Evolutionary conservation across 73 alveolate genomes (phyloP).

Genomic region (Tetrahymena malaccensis): DNA sequence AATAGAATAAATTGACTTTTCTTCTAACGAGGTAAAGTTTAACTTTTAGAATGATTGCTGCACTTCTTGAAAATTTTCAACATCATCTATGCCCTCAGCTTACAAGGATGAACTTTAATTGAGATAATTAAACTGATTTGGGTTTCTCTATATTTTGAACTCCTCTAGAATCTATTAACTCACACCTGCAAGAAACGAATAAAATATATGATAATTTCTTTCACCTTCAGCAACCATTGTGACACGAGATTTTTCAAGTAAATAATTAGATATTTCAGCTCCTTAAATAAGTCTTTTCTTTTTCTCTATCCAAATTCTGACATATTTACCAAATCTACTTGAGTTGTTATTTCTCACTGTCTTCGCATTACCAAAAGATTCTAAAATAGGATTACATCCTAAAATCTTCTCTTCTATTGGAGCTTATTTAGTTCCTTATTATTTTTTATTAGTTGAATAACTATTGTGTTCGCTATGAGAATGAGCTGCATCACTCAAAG

Average conservation of each 20-base stretch:
- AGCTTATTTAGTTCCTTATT: neutral
- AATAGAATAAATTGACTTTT: constrained; percentile 44
- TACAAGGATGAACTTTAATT: constrained; percentile 10
- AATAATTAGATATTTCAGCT: constrained; percentile 80
- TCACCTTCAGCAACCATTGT: constrained; percentile 69
- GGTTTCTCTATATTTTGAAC: constrained; percentile 37
- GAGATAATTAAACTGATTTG: neutral
- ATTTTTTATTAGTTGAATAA: neutral
- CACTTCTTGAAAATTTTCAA: constrained; percentile 50
- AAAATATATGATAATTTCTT: constrained; percentile 93
- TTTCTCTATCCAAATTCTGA: constrained; percentile 73
- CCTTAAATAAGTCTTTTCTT: constrained; percentile 76
- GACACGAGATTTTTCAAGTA: constrained; percentile 91
- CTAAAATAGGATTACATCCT: constrained; percentile 96
- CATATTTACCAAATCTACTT: constrained; percentile 96
- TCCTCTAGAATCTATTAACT: constrained; percentile 25
- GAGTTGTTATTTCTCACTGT: constrained; percentile 83
- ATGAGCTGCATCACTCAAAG: constrained; percentile 22
- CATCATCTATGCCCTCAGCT: constrained; percentile 52
- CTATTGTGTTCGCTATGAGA: neutral
- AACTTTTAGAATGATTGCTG: neutral
- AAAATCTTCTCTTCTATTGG: constrained; percentile 75
- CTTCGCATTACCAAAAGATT: constrained; percentile 98
- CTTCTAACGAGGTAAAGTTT: constrained; percentile 41
- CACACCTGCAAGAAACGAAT: constrained; percentile 73